Evolutionary conservation across 225 moss, liverwort and hornwort genomes (phyloP).

Genomic region (Physcomitrium patens): DNA sequence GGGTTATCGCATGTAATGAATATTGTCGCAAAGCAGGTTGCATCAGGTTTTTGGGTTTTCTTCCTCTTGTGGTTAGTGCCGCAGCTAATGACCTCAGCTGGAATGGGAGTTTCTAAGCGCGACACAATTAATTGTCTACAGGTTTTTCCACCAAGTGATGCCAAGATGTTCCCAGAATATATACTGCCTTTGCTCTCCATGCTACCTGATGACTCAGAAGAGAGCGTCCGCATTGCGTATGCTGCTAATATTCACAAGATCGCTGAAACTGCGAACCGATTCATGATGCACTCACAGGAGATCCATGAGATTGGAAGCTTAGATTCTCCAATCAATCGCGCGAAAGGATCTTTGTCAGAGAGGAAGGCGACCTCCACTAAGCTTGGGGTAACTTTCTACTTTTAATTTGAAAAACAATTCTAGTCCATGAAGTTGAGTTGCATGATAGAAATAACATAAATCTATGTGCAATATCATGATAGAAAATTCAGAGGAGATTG

Average conservation of each 20-base stretch:
- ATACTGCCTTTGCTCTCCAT: constrained; percentile 91
- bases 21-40: constrained; percentile 1
- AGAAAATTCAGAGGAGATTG: background rate
- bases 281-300: constrained; percentile 84
- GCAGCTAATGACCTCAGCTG: background rate
- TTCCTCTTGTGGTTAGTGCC: constrained; percentile 31
- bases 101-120: constrained; percentile 31
- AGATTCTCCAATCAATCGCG: constrained; percentile 59
- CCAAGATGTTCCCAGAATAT: constrained; percentile 98
- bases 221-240: constrained; percentile 93
- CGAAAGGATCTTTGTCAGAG: constrained; percentile 50
- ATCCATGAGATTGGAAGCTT: constrained; percentile 74
- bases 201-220: constrained; percentile 98
- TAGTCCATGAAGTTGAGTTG: constrained; percentile 11
- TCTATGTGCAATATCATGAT: background rate
- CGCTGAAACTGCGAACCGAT: constrained; percentile 80
- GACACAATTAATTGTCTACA: constrained; percentile 39
- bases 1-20: constrained; percentile 12
- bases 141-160: constrained; percentile 90
- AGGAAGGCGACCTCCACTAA: constrained; percentile 44
- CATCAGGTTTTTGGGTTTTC: constrained; percentile 21
- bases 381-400: constrained; percentile 44
- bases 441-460: background rate
- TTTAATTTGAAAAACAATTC: constrained; percentile 3
- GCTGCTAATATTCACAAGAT: constrained; percentile 94